phyloP scores from a whole-genome alignment of 2,329 filamentous ascomycete species.

The Calcarisporium arbuscula region DNA sequence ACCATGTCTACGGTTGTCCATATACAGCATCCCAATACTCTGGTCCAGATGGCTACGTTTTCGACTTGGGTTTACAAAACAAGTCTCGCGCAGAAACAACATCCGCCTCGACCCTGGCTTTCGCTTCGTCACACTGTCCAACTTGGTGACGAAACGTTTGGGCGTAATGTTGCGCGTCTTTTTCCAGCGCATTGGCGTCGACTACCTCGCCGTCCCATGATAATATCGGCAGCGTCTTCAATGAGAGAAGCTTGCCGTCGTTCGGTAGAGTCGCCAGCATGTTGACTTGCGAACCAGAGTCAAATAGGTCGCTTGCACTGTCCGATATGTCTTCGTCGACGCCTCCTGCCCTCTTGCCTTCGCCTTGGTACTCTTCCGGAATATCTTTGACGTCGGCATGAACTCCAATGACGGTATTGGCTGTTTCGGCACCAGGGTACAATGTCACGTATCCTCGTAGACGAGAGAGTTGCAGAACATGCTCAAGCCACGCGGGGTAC shows the following conservation, averaged over 20 bases:
- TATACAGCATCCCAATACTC: too few relatives aligned
- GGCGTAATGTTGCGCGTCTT: conserved; percentile 45
- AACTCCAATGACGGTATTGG: conserved; percentile 57
- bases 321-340: conserved; percentile 12
- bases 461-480: conserved; percentile 68
- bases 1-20: too few relatives aligned
- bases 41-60: conserved; percentile 12
- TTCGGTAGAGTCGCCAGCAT: conserved; percentile 44
- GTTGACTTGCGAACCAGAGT: conserved; percentile 34
- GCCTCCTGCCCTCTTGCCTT: conserved; percentile 10
- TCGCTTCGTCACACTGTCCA: conserved; percentile 54
- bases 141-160: conserved; percentile 54
- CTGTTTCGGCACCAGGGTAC: conserved; percentile 61
- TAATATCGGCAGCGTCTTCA: conserved; percentile 51
- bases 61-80: conserved; percentile 49
- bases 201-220: conserved; percentile 55
- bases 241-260: conserved; percentile 34
- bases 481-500: conserved; percentile 72
- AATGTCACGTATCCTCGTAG: conserved; percentile 71
- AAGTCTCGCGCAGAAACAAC: conserved; percentile 49
- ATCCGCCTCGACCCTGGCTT: conserved; percentile 12
- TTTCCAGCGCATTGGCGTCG: too few relatives aligned
- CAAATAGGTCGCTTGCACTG: conserved; percentile 25
- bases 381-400: conserved; percentile 68
- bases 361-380: conserved; percentile 60